A percentile compares a stretch with the other conserved stretches of the same genome.
These are phyloP conservation scores for Aspergillus ochraceus DNA, from an alignment of 2,329 filamentous ascomycete species.

Conservation along the genomic window DNA sequence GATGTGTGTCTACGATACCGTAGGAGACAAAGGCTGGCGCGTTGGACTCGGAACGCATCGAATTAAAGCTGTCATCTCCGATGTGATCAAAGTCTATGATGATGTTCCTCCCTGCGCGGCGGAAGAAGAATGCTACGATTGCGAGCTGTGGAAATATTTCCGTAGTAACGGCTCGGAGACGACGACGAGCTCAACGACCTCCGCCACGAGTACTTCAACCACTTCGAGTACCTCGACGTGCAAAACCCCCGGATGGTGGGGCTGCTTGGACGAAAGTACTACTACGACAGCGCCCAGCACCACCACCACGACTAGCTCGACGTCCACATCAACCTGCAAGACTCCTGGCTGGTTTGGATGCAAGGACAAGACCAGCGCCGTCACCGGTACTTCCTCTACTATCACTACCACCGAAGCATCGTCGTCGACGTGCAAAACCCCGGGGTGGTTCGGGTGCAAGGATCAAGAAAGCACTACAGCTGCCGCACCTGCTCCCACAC, in stretches of 20 bases:
- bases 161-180: constrained; percentile 84
- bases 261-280: constrained; percentile 54
- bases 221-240: constrained; percentile 79
- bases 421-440: constrained; percentile 42
- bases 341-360: constrained; percentile 48
- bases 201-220: constrained; percentile 65
- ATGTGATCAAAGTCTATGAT: constrained; percentile 83
- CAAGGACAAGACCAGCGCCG: constrained; percentile 35
- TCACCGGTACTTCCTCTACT: constrained; percentile 22
- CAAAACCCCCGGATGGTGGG: constrained; percentile 91
- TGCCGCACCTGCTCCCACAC: constrained; percentile 17
- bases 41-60: constrained; percentile 89
- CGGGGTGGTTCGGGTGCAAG: constrained; percentile 47
- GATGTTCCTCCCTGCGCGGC: constrained; percentile 72
- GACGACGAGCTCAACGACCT: constrained; percentile 54
- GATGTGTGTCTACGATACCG: constrained; percentile 90
- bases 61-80: constrained; percentile 82
- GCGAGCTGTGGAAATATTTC: constrained; percentile 90
- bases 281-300: constrained; percentile 39
- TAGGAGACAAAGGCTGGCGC: constrained; percentile 87
- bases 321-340: constrained; percentile 40
- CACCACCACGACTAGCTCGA: constrained; percentile 37
- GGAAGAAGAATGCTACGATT: constrained; percentile 83
- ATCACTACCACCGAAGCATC: constrained; percentile 30
- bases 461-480: constrained; percentile 35